Evolutionary conservation across 139 green algal species (phyloP).

Genomic region (Trebouxia sp.): DNA sequence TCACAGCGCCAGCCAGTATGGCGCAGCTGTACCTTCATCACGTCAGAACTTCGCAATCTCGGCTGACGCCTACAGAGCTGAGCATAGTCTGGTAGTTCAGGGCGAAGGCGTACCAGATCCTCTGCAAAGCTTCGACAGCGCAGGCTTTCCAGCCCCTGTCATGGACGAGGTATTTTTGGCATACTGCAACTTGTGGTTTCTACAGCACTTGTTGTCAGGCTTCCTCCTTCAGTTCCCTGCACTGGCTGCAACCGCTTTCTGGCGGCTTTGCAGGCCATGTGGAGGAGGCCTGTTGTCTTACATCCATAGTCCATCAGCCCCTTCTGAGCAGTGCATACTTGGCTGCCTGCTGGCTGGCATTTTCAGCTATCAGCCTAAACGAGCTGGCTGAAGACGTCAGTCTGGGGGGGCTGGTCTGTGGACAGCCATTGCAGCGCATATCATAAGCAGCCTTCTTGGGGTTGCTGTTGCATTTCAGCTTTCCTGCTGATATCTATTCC

Average conservation of each 20-base stretch:
- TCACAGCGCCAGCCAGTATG: neutral
- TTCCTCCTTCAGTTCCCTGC: neutral
- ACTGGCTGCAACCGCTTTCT: conserved; percentile 6
- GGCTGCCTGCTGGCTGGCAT: conserved; percentile 13
- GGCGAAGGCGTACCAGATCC: conserved; percentile 61
- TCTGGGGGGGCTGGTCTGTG: conserved; percentile 1
- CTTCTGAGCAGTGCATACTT: conserved; percentile 25
- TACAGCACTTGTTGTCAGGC: neutral
- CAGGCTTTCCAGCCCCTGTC: conserved; percentile 71
- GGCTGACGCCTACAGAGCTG: conserved; percentile 48
- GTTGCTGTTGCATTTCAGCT: neutral
- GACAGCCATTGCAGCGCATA: conserved; percentile 2
- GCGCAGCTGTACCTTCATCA: neutral
- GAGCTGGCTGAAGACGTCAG: conserved; percentile 7
- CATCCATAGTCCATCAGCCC: neutral
- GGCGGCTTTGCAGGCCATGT: neutral
- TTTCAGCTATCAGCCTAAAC: conserved; percentile 21
- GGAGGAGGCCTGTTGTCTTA: conserved; percentile 2
- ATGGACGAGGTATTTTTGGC: conserved; percentile 71
- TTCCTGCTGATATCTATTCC: conserved; percentile 14
- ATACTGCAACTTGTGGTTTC: neutral
- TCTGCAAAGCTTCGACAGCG: conserved; percentile 73
- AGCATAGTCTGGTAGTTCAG: conserved; percentile 65
- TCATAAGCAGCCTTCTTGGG: neutral
- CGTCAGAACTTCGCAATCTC: conserved; percentile 34